phyloP scores from a whole-genome alignment of 1,284 basidiomycete species.

The Laetiporus sulphureus region DNA sequence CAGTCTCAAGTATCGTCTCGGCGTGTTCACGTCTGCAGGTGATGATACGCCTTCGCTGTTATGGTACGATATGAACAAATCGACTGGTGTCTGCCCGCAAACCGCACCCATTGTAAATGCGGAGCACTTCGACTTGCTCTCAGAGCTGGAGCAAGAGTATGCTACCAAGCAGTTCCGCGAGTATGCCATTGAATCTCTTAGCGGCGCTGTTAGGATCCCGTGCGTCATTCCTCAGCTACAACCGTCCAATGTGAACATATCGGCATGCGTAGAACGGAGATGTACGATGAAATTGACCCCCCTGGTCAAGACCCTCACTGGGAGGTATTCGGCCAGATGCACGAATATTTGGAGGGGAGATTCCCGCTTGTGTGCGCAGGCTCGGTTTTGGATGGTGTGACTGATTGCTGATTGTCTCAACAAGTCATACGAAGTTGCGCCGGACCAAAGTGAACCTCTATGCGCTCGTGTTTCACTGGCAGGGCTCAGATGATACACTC shows the following conservation, averaged over 20 bases:
- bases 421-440: conserved; percentile 43
- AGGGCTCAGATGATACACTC: conserved; percentile 44
- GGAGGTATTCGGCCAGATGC: conserved; percentile 35
- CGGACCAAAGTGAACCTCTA: conserved; percentile 56
- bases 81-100: conserved; percentile 20
- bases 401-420: not conserved
- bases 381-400: not conserved
- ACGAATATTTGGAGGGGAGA: conserved; percentile 31
- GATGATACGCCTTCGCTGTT: no score
- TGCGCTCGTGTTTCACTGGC: conserved; percentile 61
- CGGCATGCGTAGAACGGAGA: conserved; percentile 25
- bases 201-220: conserved; percentile 39
- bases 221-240: no score
- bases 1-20: no score
- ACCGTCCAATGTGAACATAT: no score
- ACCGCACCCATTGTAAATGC: conserved; percentile 18
- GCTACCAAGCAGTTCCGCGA: conserved; percentile 29
- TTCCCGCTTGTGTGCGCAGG: conserved; percentile 36
- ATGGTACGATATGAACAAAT: no score
- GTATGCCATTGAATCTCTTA: conserved; percentile 34
- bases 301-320: conserved; percentile 38
- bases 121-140: conserved; percentile 27
- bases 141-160: conserved; percentile 29
- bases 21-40: no score
- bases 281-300: conserved; percentile 22